phyloP scores from a whole-genome alignment of 805 yeast species.

The Suhomyces tanzawaensis region DNA sequence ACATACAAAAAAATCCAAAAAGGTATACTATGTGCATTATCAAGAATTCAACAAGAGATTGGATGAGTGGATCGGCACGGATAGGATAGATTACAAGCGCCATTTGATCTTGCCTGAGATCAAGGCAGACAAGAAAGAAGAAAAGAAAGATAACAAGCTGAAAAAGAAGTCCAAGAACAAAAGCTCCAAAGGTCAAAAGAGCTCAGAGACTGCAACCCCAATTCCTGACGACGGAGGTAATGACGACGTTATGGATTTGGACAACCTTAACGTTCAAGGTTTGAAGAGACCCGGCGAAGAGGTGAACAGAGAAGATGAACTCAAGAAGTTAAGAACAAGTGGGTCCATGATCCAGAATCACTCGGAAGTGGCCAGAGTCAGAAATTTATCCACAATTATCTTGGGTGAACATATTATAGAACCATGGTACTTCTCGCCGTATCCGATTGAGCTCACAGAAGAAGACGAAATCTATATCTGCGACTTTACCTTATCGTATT shows the following conservation, averaged over 20 bases:
- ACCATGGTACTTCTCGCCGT: constrained; percentile 99
- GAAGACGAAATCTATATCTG: constrained; percentile 87
- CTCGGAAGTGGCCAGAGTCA: constrained; percentile 85
- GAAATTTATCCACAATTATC: constrained; percentile 74
- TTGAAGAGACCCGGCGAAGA: constrained; percentile 63
- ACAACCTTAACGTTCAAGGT: constrained; percentile 83
- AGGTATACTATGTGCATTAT: constrained; percentile 88
- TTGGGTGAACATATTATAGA: constrained; percentile 91
- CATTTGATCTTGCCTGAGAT: constrained; percentile 73
- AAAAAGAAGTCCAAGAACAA: constrained; percentile 25
- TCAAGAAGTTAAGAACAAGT: constrained; percentile 85
- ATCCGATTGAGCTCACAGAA: constrained; percentile 92
- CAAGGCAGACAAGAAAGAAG: constrained; percentile 47
- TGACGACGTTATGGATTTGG: constrained; percentile 80
- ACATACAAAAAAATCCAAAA: constrained; percentile 70
- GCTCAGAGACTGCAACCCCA: constrained; percentile 20
- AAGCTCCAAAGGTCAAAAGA: constrained; percentile 15
- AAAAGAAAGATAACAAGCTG: constrained; percentile 33
- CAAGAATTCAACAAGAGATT: constrained; percentile 91
- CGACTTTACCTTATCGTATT: constrained; percentile 85
- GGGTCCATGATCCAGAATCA: constrained; percentile 94
- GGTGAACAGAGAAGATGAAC: constrained; percentile 84
- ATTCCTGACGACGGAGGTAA: constrained; percentile 25
- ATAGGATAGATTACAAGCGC: constrained; percentile 66
- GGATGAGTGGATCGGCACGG: constrained; percentile 87